Evolutionary conservation across 441 rosid species (phyloP).

Genomic region (Gossypium gossypioides): DNA sequence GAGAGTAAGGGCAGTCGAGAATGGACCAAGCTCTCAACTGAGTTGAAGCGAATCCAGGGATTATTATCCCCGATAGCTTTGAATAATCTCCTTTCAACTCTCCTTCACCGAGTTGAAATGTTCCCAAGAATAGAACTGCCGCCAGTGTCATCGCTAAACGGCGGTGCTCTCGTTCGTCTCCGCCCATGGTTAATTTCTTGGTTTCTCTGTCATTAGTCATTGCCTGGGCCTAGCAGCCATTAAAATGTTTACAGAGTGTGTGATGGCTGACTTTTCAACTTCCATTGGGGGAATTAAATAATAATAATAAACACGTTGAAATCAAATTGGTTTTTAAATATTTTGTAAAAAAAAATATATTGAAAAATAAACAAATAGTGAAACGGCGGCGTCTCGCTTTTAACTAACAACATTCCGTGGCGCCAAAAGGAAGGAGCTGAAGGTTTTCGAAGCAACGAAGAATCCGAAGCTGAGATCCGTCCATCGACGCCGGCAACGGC

Average conservation of each 20-base stretch:
- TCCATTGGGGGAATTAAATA: not conserved
- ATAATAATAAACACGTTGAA: too few relatives aligned
- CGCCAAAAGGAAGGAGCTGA: not conserved
- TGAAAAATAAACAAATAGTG: not conserved
- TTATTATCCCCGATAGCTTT: constrained; percentile 83
- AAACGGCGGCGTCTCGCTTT: not conserved
- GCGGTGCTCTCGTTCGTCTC: not conserved
- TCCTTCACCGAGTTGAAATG: constrained; percentile 11
- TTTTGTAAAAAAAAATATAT: not conserved
- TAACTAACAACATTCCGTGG: not conserved
- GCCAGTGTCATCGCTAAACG: constrained; percentile 11
- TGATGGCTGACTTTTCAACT: not conserved
- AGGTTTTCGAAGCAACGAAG: not conserved
- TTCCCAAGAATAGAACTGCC: constrained; percentile 17
- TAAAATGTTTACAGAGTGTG: not conserved
- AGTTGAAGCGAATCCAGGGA: constrained; percentile 94
- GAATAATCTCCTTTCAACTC: constrained; percentile 54
- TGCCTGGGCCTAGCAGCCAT: not conserved
- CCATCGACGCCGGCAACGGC: not conserved
- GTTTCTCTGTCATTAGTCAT: not conserved
- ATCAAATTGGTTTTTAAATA: too few relatives aligned
- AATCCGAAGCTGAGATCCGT: not conserved
- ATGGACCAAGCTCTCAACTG: constrained; percentile 98
- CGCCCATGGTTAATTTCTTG: not conserved
- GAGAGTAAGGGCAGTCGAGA: constrained; percentile 91